These are phyloP conservation scores for Diaporthe sp. DNA, from an alignment of 2,329 filamentous ascomycete species.

Conservation along the genomic window DNA sequence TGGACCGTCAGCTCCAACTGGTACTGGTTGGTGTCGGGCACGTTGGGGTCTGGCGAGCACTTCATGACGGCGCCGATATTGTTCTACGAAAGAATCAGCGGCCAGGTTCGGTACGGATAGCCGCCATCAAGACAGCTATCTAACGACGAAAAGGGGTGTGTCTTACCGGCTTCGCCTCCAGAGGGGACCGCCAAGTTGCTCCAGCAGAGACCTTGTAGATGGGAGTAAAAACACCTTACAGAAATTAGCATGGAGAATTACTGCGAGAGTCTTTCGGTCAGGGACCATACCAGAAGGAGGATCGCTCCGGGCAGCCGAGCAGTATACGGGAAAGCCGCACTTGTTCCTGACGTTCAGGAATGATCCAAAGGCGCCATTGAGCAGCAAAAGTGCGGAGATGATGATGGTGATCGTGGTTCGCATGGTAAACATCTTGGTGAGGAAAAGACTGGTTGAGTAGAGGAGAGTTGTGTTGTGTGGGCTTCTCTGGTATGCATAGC, in stretches of 20 bases:
- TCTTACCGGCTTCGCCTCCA: not conserved
- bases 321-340: constrained; percentile 10
- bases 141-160: fast-evolving
- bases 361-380: not conserved
- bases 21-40: constrained; percentile 7
- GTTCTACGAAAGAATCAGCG: not conserved
- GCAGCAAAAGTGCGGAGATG: not conserved
- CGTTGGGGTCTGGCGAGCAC: not conserved
- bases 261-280: not conserved
- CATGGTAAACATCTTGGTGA: not conserved
- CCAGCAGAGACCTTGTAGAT: not conserved
- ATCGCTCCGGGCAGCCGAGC: constrained; percentile 5
- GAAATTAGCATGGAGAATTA: not conserved
- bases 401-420: not conserved
- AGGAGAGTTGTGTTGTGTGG: too few relatives aligned
- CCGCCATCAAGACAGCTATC: not conserved
- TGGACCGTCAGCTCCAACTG: constrained; percentile 16
- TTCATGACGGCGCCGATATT: constrained; percentile 3
- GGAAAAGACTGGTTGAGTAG: not conserved
- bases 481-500: not conserved
- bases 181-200: not conserved
- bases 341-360: constrained; percentile 21
- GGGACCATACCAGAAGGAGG: not conserved
- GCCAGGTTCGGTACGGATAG: too few relatives aligned
- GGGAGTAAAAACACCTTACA: not conserved